Conservation (phyloP, 805 yeast species). For the Wilhelminamyces savonicus region DNA sequence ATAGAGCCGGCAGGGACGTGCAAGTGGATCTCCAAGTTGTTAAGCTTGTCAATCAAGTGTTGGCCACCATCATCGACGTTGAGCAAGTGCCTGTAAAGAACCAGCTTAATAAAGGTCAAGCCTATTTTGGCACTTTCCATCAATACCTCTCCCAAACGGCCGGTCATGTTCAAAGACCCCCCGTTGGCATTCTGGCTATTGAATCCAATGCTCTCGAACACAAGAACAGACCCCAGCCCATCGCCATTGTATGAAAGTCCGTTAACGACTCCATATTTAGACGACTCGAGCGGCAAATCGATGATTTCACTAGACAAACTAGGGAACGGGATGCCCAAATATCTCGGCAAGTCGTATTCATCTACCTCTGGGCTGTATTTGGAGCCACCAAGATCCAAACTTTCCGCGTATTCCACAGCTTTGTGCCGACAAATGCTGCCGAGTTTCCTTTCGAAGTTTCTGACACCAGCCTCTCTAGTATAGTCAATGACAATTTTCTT, state of each 20-base stretch:
- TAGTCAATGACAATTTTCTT: constrained; percentile 58
- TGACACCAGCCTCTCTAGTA: constrained; percentile 82
- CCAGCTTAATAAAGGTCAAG: constrained; percentile 60
- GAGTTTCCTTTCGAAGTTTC: constrained; percentile 68
- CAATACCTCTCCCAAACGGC: constrained; percentile 75
- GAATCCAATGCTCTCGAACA: constrained; percentile 71
- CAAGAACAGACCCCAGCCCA: constrained; percentile 77
- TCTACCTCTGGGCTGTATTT: constrained; percentile 37
- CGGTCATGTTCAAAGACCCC: constrained; percentile 57
- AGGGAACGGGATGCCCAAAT: constrained; percentile 61
- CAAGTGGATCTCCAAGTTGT: constrained; percentile 49
- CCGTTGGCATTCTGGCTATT: constrained; percentile 33
- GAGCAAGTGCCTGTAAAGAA: constrained; percentile 30
- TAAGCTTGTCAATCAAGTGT: constrained; percentile 37
- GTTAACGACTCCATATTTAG: constrained; percentile 68
- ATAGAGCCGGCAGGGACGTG: constrained; percentile 47
- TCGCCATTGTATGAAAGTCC: constrained; percentile 84
- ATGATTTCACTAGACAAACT: constrained; percentile 26
- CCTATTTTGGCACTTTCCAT: constrained; percentile 81
- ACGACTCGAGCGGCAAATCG: constrained; percentile 40
- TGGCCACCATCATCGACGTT: constrained; percentile 23
- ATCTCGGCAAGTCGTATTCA: constrained; percentile 54
- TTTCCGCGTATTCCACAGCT: constrained; percentile 61
- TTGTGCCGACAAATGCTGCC: constrained; percentile 76
- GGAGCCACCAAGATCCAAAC: constrained; percentile 9